Percentiles rank a stretch among this genome's conserved stretches.
Conservation (phyloP, 257 asterid species). For the Solanum ossicruentum region DNA sequence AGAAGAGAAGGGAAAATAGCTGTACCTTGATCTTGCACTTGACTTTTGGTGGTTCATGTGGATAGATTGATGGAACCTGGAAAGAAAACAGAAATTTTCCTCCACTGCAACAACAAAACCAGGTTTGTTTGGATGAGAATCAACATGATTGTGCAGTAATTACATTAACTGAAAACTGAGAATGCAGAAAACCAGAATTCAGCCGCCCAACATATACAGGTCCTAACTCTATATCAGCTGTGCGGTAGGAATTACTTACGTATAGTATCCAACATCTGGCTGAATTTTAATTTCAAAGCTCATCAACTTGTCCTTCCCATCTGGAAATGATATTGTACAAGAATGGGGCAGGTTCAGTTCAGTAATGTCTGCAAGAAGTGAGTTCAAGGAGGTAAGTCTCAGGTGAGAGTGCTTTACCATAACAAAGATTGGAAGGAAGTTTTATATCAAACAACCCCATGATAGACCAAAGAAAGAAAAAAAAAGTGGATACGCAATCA, state of each 20-base stretch:
- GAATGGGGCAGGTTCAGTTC: conserved; percentile 30
- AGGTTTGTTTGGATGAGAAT: background rate
- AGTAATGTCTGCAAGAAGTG: conserved; percentile 15
- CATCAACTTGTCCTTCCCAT: conserved; percentile 28
- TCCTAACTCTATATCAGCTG: background rate
- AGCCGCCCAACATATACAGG: background rate
- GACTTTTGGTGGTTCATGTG: conserved; percentile 28
- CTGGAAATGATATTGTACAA: conserved; percentile 19
- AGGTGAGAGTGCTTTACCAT: background rate
- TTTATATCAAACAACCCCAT: background rate
- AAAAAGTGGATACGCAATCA: background rate
- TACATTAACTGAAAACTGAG: background rate
- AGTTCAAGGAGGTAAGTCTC: background rate
- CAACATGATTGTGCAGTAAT: background rate
- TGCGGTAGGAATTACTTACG: conserved; percentile 8
- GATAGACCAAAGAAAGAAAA: background rate
- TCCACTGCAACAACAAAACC: conserved; percentile 11
- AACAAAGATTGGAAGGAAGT: background rate
- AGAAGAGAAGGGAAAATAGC: background rate
- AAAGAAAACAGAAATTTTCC: conserved; percentile 20
- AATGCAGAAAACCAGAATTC: background rate
- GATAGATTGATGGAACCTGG: conserved; percentile 21
- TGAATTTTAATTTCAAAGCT: conserved; percentile 18
- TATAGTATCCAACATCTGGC: conserved; percentile 23
- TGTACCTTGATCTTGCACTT: conserved; percentile 31